phyloP scores from a whole-genome alignment of 495 filamentous ascomycete genomes.

The Hamigera avellanea region DNA sequence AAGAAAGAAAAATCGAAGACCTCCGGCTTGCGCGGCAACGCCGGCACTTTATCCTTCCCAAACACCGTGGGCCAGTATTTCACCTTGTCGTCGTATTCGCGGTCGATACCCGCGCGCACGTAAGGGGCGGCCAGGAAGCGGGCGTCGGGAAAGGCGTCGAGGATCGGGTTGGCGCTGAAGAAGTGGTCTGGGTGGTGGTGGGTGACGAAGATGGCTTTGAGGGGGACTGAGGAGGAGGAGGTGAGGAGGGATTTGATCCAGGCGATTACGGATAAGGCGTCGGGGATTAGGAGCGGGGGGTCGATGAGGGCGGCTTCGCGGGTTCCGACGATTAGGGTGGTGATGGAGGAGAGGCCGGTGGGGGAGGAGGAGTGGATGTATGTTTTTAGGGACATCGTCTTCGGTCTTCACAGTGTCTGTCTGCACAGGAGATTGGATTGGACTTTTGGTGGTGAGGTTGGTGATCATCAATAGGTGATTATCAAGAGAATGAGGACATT shows the following conservation, averaged over 20 bases:
- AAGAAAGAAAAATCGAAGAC: conserved; percentile 14
- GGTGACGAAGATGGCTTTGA: conserved; percentile 19
- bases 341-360: conserved; percentile 11
- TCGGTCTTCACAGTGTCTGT: conserved; percentile 1
- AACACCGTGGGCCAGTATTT: conserved; percentile 16
- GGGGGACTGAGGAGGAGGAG: conserved; percentile 1
- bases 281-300: conserved; percentile 10
- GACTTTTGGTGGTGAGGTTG: no score
- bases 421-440: no score
- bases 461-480: no score
- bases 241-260: no score
- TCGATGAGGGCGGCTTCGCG: conserved; percentile 7
- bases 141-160: conserved; percentile 15
- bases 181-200: conserved; percentile 25
- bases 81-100: conserved; percentile 21
- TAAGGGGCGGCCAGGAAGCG: conserved; percentile 17
- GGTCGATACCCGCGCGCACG: conserved; percentile 16
- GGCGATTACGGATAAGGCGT: conserved; percentile 8
- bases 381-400: conserved; percentile 8
- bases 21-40: conserved; percentile 12
- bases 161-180: conserved; percentile 18
- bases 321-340: conserved; percentile 6
- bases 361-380: conserved; percentile 9
- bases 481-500: no score
- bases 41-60: conserved; percentile 12